Conservation (phyloP, 768 basidiomycete genomes). For the Pisolithus tinctorius region DNA sequence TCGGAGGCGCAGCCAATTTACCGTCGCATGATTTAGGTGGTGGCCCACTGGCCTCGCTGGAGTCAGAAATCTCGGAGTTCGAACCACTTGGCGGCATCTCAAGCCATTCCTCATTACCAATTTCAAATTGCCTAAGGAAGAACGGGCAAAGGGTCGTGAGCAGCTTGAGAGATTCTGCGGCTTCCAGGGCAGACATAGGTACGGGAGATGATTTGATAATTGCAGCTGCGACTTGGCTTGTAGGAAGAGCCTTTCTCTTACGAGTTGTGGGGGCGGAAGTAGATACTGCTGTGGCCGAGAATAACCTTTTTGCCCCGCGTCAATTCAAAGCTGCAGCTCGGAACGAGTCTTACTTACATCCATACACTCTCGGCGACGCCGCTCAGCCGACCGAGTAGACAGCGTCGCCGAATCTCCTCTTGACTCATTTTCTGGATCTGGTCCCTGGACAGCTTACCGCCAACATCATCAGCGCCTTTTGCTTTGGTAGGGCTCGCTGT, state of each 20-base stretch:
- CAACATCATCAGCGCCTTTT: slow-evolving; percentile 32
- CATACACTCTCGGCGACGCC: slow-evolving; percentile 84
- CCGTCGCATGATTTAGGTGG: slow-evolving; percentile 32
- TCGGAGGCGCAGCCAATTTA: slow-evolving; percentile 24
- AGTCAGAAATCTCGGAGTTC: slow-evolving; percentile 10
- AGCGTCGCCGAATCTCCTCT: slow-evolving; percentile 72
- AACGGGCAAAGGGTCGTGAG: slow-evolving; percentile 71
- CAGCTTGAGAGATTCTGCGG: slow-evolving; percentile 64
- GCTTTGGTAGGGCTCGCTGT: slow-evolving; percentile 60
- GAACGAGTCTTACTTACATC: slow-evolving; percentile 48
- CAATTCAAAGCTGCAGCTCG: neutral
- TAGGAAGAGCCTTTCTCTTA: slow-evolving; percentile 66
- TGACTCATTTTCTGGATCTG: slow-evolving; percentile 66
- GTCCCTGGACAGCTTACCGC: slow-evolving; percentile 52
- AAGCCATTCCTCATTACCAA: slow-evolving; percentile 50
- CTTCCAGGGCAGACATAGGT: slow-evolving; percentile 72
- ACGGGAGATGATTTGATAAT: slow-evolving; percentile 78
- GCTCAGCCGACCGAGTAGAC: slow-evolving; percentile 67
- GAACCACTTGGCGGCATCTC: slow-evolving; percentile 36
- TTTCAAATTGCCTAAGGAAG: slow-evolving; percentile 60
- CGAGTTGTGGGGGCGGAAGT: slow-evolving; percentile 49
- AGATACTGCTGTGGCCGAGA: slow-evolving; percentile 55
- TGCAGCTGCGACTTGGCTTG: slow-evolving; percentile 58
- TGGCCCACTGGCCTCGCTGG: slow-evolving; percentile 12
- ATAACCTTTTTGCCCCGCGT: slow-evolving; percentile 43